phyloP scores from a whole-genome alignment of 2,329 filamentous ascomycete genomes.

The Nemania sp. region DNA sequence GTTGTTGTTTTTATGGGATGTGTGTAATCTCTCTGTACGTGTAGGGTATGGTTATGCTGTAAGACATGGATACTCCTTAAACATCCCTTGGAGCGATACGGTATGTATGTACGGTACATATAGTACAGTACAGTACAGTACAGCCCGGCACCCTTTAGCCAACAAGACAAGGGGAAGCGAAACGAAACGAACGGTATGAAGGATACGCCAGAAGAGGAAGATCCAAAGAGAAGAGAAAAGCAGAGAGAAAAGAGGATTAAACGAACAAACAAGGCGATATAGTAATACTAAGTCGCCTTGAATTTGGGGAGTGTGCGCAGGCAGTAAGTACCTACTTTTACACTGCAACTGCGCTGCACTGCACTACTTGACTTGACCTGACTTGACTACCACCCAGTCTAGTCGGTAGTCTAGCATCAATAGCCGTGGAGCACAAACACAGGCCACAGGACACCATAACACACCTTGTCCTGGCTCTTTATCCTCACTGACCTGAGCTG shows the following conservation, averaged over 20 bases:
- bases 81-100: too few relatives aligned
- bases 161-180: conserved; percentile 6
- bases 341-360: too few relatives aligned
- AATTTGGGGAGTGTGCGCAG: too few relatives aligned
- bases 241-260: not conserved
- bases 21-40: conserved; percentile 8
- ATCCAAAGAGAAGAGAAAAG: not conserved
- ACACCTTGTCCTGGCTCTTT: conserved; percentile 1
- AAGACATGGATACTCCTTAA: not conserved
- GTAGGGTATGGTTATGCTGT: not conserved
- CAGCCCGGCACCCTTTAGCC: not conserved
- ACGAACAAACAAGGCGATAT: not conserved
- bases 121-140: not conserved
- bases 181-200: not conserved
- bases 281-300: not conserved
- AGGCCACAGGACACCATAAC: too few relatives aligned
- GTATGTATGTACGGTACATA: not conserved
- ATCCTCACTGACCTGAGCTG: conserved; percentile 2
- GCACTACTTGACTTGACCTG: not conserved
- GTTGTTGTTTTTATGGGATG: not conserved
- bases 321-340: not conserved
- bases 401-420: too few relatives aligned
- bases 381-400: too few relatives aligned
- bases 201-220: not conserved
- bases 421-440: conserved; percentile 1